Base-by-base conservation (phyloP, 1,139 yeast genomes). In the Geotrichum macrosporum region DNA sequence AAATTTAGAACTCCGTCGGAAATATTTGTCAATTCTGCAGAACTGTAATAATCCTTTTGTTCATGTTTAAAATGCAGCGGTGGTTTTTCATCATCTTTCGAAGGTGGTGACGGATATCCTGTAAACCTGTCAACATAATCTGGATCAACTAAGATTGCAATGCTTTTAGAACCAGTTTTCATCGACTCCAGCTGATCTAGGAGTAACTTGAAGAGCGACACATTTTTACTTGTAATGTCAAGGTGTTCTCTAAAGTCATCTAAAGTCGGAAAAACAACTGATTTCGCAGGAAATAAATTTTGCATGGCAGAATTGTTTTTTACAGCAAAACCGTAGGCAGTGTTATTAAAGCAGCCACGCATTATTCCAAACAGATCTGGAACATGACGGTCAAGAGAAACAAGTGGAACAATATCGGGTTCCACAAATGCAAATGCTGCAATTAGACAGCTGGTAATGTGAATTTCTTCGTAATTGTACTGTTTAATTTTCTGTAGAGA, bases 301-400 rank as follows among this genome's bases (percentile, higher is more conserved):
- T 15, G 32, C 10, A 44, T 16, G 5, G 26, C 20, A 6, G 43
- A 22, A 9, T 32, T 30, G 8, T 18, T 19, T 20, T 19, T 9
- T 1, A 22, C 37, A 16, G 38, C 38, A 8, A 13, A 15, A 6
- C 22, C 37, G 19, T 30, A 19, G 9, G 22, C 8, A 4, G 48
- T 27, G 10, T 35, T 27, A 20, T 46, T 40, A 31, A 39, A 46
- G 2, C 21, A 15, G 26, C 48, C 47, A 21, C 48, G 35, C 32
- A 47, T 13, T 6, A 47, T 40, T 4, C 47, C 48, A 44, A 43
- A 40, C 16, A 47, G 26, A 20, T 47, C 50, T 4, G 50, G 50
- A 20, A 24, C n/a, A 15, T 31, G 9, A 16, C 24, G 46, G 31
- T 21, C 30, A 3, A 16, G n/a, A 12, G 44, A 42, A 10, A 36